phyloP scores from a whole-genome alignment of 1,139 yeast genomes.

The Lodderomyces pseudojiufengensis region DNA sequence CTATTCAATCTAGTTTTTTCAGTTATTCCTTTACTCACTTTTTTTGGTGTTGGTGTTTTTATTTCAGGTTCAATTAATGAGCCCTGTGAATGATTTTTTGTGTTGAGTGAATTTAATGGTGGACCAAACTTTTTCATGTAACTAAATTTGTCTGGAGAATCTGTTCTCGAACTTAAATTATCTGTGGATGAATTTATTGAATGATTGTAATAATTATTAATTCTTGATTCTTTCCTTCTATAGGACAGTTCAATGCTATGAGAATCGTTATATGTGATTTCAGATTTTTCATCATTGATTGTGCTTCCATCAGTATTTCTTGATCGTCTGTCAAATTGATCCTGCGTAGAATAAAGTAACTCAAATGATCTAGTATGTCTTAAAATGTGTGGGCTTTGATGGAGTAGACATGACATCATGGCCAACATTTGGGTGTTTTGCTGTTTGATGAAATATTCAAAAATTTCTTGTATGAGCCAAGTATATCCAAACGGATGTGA shows the following conservation, averaged over 20 bases:
- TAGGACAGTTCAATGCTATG: too few species aligned
- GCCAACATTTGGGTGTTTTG: conserved; percentile 88
- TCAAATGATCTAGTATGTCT: too few species aligned
- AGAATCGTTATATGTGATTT: too few species aligned
- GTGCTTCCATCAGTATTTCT: neutral
- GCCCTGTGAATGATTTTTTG: conserved; percentile 1
- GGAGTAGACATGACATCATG: conserved; percentile 71
- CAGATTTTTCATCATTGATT: too few species aligned
- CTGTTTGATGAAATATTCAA: conserved; percentile 58
- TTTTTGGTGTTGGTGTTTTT: conserved; percentile 6
- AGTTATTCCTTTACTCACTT: neutral
- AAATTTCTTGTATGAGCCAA: conserved; percentile 65
- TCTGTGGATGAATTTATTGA: conserved; percentile 14
- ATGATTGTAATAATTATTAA: conserved; percentile 11
- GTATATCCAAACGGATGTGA: conserved; percentile 76
- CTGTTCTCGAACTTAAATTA: conserved; percentile 10
- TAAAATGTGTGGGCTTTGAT: conserved; percentile 31
- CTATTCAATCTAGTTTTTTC: too few species aligned
- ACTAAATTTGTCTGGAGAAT: conserved; percentile 14
- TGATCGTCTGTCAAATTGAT: neutral
- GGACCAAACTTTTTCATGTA: conserved; percentile 8
- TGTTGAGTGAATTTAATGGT: neutral
- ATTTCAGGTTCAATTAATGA: conserved; percentile 6
- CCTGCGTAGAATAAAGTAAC: neutral
- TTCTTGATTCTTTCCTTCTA: conserved; percentile 12